Base-by-base conservation (phyloP, 2,329 filamentous ascomycete genomes). In the Microdochium nivale region DNA sequence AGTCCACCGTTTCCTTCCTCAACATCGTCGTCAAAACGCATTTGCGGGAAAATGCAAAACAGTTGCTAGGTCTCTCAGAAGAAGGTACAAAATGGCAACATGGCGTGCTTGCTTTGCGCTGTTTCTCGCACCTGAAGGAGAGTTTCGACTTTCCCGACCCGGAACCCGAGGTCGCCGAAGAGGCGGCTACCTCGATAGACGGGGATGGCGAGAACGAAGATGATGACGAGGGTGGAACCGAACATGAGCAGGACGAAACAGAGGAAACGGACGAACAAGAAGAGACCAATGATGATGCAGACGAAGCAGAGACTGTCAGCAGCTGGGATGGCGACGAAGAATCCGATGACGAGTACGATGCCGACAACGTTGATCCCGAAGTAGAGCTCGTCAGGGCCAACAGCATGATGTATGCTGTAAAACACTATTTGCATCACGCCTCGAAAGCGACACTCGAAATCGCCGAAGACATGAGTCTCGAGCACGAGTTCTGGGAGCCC, bases 1-100 rank as follows among this genome's bases (percentile, higher is more conserved):
- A 55, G 44, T 55, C 55, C 33, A 63, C 51, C 14, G 57, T 67
- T 3, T 56, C 58, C 19, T 73, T 61, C 47, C 63, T 65, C 55
- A 66, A 65, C 33, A 53, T 47, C 0, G 67, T 70, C 10, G 68
- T 72, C 30, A 71, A 70, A 53, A 59, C 57, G 2, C 70, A 72
- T 52, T 60, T 73, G 5, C 54, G 70, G 0, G 65, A 71, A n/a
- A 70, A 71, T 49, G 59, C 68, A 11, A 59, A 64, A 33, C 58
- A 55, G 44, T 57, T 64, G 3, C 60, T 73, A 2, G 65, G 65
- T 0, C 60, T 72, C 40, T 68, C 68, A 1, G 54, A 60, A 0
- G 68, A 72, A 37, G 70, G 68, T 13, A 66, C 64, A 14, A 70
- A 67, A 49, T 65, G 68, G 56, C 70, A 73, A 37, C 69, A 73